phyloP scores from a whole-genome alignment of 1,139 yeast genomes.

The Hyphopichia fennica region DNA sequence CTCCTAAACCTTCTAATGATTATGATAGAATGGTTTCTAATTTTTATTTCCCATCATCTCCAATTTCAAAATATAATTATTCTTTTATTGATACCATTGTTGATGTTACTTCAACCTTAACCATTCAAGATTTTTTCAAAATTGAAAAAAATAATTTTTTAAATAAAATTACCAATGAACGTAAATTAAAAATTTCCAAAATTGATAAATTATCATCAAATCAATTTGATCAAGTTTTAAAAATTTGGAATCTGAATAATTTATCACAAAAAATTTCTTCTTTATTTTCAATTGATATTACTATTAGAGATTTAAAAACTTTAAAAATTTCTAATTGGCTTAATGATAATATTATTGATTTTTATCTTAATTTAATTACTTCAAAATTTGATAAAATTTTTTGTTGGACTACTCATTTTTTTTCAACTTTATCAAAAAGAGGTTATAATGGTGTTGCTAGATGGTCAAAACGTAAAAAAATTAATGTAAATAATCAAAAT shows the following conservation, averaged over 20 bases:
- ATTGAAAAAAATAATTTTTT: constrained; percentile 1
- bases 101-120: constrained; percentile 3
- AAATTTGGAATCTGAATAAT: constrained; percentile 22
- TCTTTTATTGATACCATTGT: constrained; percentile 2
- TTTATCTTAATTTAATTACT: constrained; percentile 64
- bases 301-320: constrained; percentile 67
- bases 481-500: constrained; percentile 63
- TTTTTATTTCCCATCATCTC: constrained; percentile 13
- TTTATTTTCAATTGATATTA: constrained; percentile 55
- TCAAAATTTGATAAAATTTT: constrained; percentile 42
- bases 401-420: constrained; percentile 88
- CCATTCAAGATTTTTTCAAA: constrained; percentile 1
- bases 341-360: constrained; percentile 88
- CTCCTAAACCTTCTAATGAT: constrained; percentile 5
- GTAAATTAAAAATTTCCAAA: constrained; percentile 11
- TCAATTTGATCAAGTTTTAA: constrained; percentile 21
- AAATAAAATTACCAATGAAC: constrained; percentile 11
- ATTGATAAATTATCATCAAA: constrained; percentile 15
- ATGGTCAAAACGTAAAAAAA: constrained; percentile 87
- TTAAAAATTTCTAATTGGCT: constrained; percentile 77
- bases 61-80: not conserved
- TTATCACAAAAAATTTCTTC: constrained; percentile 20
- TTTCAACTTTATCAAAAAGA: constrained; percentile 61
- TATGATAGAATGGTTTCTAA: constrained; percentile 13
- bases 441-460: constrained; percentile 84